Evolutionary conservation across 495 filamentous ascomycete species (phyloP).

Genomic region (Penicillium waksmanii): DNA sequence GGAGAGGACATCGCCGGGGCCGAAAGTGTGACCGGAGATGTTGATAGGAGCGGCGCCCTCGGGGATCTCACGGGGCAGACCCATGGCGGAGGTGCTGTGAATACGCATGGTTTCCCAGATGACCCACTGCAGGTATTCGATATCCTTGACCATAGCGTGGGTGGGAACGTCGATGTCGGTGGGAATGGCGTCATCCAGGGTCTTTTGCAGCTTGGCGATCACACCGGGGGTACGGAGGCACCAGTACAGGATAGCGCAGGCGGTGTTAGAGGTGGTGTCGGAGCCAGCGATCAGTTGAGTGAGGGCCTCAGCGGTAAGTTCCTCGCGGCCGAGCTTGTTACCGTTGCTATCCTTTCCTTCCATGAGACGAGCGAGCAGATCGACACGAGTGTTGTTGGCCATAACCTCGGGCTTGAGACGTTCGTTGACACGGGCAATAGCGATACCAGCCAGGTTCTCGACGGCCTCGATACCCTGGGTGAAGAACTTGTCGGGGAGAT

Average conservation of each 20-base stretch:
- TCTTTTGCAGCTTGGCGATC: conserved; percentile 67
- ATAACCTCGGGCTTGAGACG: conserved; percentile 67
- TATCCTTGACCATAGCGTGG: conserved; percentile 72
- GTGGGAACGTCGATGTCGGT: conserved; percentile 63
- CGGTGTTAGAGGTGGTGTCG: conserved; percentile 89
- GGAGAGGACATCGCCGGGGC: conserved; percentile 73
- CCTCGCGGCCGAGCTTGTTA: conserved; percentile 69
- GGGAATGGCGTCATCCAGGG: conserved; percentile 72
- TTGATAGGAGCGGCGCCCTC: conserved; percentile 56
- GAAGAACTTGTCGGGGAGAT: conserved; percentile 58
- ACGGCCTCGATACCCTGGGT: conserved; percentile 52
- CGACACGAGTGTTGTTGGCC: conserved; percentile 64
- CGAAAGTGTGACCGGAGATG: conserved; percentile 66
- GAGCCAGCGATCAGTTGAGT: conserved; percentile 91
- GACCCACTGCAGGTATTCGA: conserved; percentile 71
- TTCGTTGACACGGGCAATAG: conserved; percentile 76
- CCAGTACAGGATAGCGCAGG: conserved; percentile 84
- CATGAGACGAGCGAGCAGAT: conserved; percentile 82
- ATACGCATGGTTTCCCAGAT: conserved; percentile 90
- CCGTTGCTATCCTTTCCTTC: conserved; percentile 84
- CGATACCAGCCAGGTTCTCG: conserved; percentile 61
- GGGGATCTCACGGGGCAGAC: conserved; percentile 82
- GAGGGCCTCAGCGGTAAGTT: conserved; percentile 85
- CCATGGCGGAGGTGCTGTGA: conserved; percentile 86
- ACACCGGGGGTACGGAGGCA: conserved; percentile 71